Evolutionary conservation across 441 rosid species (phyloP), one percentile per base, ranked within the genome.

Genomic region (Gossypium gossypioides): DNA sequence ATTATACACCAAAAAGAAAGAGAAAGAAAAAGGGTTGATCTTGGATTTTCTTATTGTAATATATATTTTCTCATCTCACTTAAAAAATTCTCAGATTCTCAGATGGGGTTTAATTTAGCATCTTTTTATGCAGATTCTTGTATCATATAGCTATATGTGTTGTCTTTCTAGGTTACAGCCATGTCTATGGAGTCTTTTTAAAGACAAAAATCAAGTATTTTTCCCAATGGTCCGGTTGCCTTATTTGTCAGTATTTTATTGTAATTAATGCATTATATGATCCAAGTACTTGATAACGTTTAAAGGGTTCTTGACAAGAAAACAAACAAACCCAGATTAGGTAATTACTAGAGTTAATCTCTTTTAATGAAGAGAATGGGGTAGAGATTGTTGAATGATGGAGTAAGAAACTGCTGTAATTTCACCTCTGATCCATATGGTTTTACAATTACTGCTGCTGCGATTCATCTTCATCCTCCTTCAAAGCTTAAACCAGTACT

Each of bases 91-190:
- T 25, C 70, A 3, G 57, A 12, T 13, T 65, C 55, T 22, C 70
- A 3, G 57, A 46, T n/a, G 37, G 40, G 16, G n/a, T 66, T 48
- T 67, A 10, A 16, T 68, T 19, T 29, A 10, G 15, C 22, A 12
- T 19, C 2, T 34, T 34, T 6, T 24, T 67, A 42, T 50, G 22
- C 18, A 10, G 22, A 68, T 29, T 52, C 54, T 54, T 68, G 19
- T 19, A 16, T 6, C n/a, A 22, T 16, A 29, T 34, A 24, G 59
- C 59, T 50, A 3, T 27, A 3, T 68, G 27, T 19, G 9, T 51
- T n/a, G 9, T n/a, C 71, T 24, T 65, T 51, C 59, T 68, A 68
- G 60, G 72, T 48, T 68, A 68, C 44, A 56, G 12, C 27, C 9
- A 54, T 19, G 21, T 2, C 13, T 0, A 19, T 51, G 54, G 6